Conservation (phyloP, 1,284 basidiomycete genomes). For the Melampsora americana region DNA sequence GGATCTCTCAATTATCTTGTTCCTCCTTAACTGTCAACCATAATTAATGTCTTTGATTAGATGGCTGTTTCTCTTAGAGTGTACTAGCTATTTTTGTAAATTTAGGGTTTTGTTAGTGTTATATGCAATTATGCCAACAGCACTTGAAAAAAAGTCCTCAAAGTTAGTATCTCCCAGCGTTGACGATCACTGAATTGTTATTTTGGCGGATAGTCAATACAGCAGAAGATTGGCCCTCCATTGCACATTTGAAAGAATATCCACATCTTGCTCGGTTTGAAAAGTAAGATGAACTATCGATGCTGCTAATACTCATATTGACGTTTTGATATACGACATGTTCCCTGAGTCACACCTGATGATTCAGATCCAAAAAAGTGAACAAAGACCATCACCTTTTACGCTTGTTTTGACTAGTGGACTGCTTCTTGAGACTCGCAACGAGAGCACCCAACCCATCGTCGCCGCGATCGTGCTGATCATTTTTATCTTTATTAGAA, state of each 20-base stretch:
- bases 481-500: not conserved
- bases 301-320: not conserved
- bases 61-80: too few species aligned
- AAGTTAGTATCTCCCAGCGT: not conserved
- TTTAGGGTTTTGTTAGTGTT: too few species aligned
- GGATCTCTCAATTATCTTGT: too few species aligned
- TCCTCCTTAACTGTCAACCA: too few species aligned
- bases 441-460: not conserved
- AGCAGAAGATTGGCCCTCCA: constrained; percentile 81
- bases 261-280: constrained; percentile 76
- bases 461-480: not conserved
- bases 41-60: too few species aligned
- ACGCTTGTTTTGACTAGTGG: not conserved
- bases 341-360: constrained; percentile 23
- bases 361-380: constrained; percentile 15
- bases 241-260: constrained; percentile 84
- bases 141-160: too few species aligned
- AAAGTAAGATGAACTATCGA: constrained; percentile 55
- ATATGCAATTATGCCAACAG: too few species aligned
- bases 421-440: not conserved
- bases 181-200: constrained; percentile 10
- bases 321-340: not conserved
- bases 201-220: constrained; percentile 42
- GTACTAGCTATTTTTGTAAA: too few species aligned
- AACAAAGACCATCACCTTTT: not conserved